Evolutionary conservation across 768 basidiomycete species (phyloP).

Genomic region (Melanogaster broomeanus): DNA sequence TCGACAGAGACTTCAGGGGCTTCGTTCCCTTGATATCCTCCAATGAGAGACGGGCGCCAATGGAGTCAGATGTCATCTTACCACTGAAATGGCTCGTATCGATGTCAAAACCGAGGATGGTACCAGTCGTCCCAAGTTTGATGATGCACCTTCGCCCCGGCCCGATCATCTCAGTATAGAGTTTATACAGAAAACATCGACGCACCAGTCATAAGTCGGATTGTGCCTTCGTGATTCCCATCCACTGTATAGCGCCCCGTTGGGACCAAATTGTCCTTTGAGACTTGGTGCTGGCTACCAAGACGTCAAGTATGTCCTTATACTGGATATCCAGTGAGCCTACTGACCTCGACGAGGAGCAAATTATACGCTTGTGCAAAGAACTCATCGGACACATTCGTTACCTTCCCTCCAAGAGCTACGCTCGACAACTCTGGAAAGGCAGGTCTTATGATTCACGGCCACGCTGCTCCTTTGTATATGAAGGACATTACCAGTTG

Average conservation of each 20-base stretch:
- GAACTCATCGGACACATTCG: conserved; percentile 91
- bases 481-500: conserved; percentile 46
- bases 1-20: conserved; percentile 82
- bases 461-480: neutral
- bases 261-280: conserved; percentile 97
- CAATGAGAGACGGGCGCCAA: neutral
- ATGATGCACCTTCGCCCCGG: conserved; percentile 77
- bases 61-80: conserved; percentile 23
- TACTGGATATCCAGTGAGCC: neutral
- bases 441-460: neutral
- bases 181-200: neutral
- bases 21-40: conserved; percentile 64
- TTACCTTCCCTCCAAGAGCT: conserved; percentile 73
- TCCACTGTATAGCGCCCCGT: conserved; percentile 90
- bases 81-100: conserved; percentile 97
- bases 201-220: conserved; percentile 82
- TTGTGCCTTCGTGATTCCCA: conserved; percentile 96
- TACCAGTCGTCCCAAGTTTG: conserved; percentile 76
- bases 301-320: neutral
- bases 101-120: conserved; percentile 82
- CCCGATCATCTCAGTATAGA: neutral
- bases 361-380: conserved; percentile 87
- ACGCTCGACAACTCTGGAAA: conserved; percentile 85
- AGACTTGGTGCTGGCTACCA: conserved; percentile 79
- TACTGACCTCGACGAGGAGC: conserved; percentile 73